Conservation (phyloP, 169 alveolate genomes). For the Neospora caninum region DNA sequence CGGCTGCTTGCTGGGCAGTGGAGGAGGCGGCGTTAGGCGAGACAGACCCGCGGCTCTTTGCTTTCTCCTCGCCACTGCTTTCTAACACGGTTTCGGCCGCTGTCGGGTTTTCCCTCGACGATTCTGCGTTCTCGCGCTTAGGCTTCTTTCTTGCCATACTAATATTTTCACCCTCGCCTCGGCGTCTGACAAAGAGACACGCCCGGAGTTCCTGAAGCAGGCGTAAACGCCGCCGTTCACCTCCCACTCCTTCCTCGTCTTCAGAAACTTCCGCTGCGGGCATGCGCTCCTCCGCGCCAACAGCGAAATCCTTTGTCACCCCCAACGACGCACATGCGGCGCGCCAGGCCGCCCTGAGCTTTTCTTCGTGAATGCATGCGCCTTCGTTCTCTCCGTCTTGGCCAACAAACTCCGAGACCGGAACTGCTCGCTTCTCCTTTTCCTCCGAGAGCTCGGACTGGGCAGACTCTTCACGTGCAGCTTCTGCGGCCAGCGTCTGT, state of each 20-base stretch:
- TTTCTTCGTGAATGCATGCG: conserved; percentile 20
- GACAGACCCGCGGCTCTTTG: too few relatives aligned
- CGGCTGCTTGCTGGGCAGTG: neutral
- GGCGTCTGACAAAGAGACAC: conserved; percentile 11
- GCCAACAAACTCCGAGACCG: neutral
- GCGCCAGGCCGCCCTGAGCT: conserved; percentile 29
- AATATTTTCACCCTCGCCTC: conserved; percentile 18
- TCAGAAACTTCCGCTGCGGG: neutral
- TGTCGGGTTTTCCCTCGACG: neutral
- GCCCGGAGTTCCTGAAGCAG: neutral
- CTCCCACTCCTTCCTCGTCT: neutral
- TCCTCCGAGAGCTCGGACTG: neutral
- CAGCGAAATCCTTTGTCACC: neutral
- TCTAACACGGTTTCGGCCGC: neutral
- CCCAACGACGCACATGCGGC: conserved; percentile 41
- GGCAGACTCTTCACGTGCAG: neutral
- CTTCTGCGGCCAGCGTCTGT: neutral
- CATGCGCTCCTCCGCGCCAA: neutral
- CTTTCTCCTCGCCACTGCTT: neutral
- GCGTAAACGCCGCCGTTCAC: neutral
- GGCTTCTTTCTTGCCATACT: neutral
- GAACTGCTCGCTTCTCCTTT: neutral
- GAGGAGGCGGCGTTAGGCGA: neutral
- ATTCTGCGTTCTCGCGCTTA: neutral
- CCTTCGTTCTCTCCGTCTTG: neutral